Evolutionary conservation across 2,329 filamentous ascomycete species (phyloP).

Genomic region (Alternaria incomplexa): DNA sequence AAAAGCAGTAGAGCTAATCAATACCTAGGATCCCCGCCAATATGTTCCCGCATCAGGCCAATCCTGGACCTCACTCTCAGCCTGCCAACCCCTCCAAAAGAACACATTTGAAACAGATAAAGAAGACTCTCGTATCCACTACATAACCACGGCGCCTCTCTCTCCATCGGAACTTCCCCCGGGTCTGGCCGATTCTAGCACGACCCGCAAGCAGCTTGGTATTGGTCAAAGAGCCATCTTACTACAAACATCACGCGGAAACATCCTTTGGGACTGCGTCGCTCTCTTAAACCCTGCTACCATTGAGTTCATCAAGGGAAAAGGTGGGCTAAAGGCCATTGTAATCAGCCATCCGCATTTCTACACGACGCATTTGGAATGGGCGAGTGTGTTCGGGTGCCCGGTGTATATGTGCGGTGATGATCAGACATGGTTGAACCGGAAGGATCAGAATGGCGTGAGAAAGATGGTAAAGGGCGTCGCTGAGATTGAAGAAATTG

Average conservation of each 20-base stretch:
- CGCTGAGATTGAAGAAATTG: constrained; percentile 52
- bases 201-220: constrained; percentile 59
- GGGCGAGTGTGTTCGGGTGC: constrained; percentile 72
- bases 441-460: constrained; percentile 51
- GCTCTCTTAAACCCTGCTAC: constrained; percentile 72
- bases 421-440: constrained; percentile 69
- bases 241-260: constrained; percentile 68
- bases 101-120: constrained; percentile 62
- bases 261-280: constrained; percentile 81
- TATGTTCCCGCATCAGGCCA: constrained; percentile 70
- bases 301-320: constrained; percentile 60
- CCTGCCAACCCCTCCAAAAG: constrained; percentile 52
- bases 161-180: constrained; percentile 27
- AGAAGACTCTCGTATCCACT: constrained; percentile 54
- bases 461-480: constrained; percentile 54
- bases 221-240: constrained; percentile 80
- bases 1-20: constrained; percentile 7
- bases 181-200: constrained; percentile 46
- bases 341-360: constrained; percentile 82
- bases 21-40: constrained; percentile 64
- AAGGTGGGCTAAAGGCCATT: constrained; percentile 74
- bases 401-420: constrained; percentile 71
- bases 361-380: constrained; percentile 77
- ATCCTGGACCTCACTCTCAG: constrained; percentile 66
- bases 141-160: constrained; percentile 50